phyloP scores from a whole-genome alignment of 768 basidiomycete genomes.

The Hypholoma sublateritium region DNA sequence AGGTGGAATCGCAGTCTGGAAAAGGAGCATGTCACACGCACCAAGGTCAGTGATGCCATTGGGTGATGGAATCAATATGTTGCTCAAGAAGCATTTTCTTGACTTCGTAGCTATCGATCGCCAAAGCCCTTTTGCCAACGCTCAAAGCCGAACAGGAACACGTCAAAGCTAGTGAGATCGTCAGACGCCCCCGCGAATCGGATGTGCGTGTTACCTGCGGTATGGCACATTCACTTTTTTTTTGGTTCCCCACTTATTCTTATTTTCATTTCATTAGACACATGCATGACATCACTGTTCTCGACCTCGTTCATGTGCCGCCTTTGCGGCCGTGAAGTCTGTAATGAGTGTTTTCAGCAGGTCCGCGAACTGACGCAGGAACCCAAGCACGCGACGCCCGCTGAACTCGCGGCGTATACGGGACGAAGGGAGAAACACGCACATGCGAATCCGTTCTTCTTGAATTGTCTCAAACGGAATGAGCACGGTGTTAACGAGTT shows the following conservation, averaged over 20 bases:
- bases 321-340: slow-evolving; percentile 88
- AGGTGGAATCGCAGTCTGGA: slow-evolving; percentile 66
- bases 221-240: slow-evolving; percentile 32
- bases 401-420: slow-evolving; percentile 49
- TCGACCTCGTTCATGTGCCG: slow-evolving; percentile 89
- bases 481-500: slow-evolving; percentile 72
- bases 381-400: slow-evolving; percentile 43
- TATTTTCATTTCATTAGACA: slow-evolving; percentile 50
- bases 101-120: slow-evolving; percentile 56
- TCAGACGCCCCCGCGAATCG: slow-evolving; percentile 73
- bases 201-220: slow-evolving; percentile 87
- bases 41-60: slow-evolving; percentile 49
- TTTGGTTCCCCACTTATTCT: neutral
- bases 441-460: slow-evolving; percentile 70
- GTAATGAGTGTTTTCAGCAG: slow-evolving; percentile 77
- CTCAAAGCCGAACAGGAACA: slow-evolving; percentile 67
- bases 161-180: slow-evolving; percentile 52
- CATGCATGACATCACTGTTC: slow-evolving; percentile 92
- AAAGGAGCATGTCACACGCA: slow-evolving; percentile 47
- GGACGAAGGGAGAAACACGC: slow-evolving; percentile 58
- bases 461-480: slow-evolving; percentile 67
- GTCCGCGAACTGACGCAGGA: slow-evolving; percentile 64
- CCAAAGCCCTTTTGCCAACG: slow-evolving; percentile 64
- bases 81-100: neutral
- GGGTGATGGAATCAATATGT: neutral